Evolutionary conservation across 169 alveolate genomes (phyloP).

Genomic region (Plasmodium fragile): DNA sequence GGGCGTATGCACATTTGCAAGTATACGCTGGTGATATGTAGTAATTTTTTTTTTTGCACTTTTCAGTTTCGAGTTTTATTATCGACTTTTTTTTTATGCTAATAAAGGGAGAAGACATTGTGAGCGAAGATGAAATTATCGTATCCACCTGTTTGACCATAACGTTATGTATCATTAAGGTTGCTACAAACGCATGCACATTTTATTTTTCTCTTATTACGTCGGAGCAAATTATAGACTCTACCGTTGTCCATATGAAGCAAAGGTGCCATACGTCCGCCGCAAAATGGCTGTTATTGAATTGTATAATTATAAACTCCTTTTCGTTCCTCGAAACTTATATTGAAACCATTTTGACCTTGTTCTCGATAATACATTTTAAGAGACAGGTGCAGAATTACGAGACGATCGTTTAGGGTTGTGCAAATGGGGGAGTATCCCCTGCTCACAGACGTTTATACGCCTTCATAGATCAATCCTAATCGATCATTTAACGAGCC

Average conservation of each 20-base stretch:
- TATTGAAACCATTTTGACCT: slow-evolving; percentile 32
- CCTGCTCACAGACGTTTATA: not conserved
- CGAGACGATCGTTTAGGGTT: slow-evolving; percentile 43
- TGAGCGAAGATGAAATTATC: slow-evolving; percentile 66
- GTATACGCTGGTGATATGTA: not conserved
- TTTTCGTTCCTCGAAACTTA: slow-evolving; percentile 57
- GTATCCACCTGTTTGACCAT: slow-evolving; percentile 44
- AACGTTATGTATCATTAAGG: slow-evolving; percentile 19
- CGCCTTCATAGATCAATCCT: not conserved
- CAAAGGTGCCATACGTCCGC: slow-evolving; percentile 33
- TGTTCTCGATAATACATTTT: slow-evolving; percentile 53
- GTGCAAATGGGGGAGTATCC: not conserved
- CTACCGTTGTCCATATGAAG: slow-evolving; percentile 14
- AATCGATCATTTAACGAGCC: not conserved
- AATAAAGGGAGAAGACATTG: slow-evolving; percentile 66
- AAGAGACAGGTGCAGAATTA: slow-evolving; percentile 54
- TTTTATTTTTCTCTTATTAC: slow-evolving; percentile 20
- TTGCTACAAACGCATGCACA: slow-evolving; percentile 20
- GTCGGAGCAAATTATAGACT: slow-evolving; percentile 9
- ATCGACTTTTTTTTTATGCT: slow-evolving; percentile 55
- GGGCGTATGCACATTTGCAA: not conserved
- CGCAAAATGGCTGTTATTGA: slow-evolving; percentile 32
- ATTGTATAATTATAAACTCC: slow-evolving; percentile 10
- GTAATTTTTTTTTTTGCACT: not conserved
- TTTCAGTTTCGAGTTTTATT: slow-evolving; percentile 32